Base-by-base conservation (phyloP, 768 basidiomycete genomes). In the Suillus paluster region DNA sequence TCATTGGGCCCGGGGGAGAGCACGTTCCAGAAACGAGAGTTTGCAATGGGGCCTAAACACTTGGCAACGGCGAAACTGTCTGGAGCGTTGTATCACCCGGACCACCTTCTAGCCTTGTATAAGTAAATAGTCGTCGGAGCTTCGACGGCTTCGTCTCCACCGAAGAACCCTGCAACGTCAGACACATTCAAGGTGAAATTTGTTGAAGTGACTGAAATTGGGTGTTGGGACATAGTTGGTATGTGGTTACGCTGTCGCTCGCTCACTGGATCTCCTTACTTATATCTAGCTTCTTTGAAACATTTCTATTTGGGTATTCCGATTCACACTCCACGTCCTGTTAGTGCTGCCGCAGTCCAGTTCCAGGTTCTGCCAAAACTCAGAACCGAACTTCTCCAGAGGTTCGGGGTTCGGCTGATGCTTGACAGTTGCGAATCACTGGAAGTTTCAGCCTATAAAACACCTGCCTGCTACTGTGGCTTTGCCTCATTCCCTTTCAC, bases 11-110 rank as follows among this genome's bases (percentile, higher is more conserved):
- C 77, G 11, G 75, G 75, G 44, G 72, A 77, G 17, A 78, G 36
- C 11, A 61, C 71, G 48, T 71, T 70, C 74, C 76, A 77, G 14
- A 74, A 14, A 11, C 59, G 64, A 23, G 63, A 63, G 14, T 63
- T 25, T 19, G 73, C 71, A 54, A 77, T 70, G 39, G 68, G 65
- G 8, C 77, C 75, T 50, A 71, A 77, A 17, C 55, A 66, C 60
- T 67, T 77, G 38, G 72, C 77, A 10, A 78, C 70, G 9, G 63
- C 64, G 41, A 67, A 64, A 41, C 71, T 48, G 14, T 76, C 77
- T 4, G 77, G 70, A 39, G 76, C 74, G 60, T 77, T 77, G 64
- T 77, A 77, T 73, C 74, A 78, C 41, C 76, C 76, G 1, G 65
- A 63, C 76, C 72, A 76, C 25, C 64, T 70, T 53, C 73, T 70